phyloP scores from a whole-genome alignment of 768 basidiomycete genomes.

The Mycena belliarum region DNA sequence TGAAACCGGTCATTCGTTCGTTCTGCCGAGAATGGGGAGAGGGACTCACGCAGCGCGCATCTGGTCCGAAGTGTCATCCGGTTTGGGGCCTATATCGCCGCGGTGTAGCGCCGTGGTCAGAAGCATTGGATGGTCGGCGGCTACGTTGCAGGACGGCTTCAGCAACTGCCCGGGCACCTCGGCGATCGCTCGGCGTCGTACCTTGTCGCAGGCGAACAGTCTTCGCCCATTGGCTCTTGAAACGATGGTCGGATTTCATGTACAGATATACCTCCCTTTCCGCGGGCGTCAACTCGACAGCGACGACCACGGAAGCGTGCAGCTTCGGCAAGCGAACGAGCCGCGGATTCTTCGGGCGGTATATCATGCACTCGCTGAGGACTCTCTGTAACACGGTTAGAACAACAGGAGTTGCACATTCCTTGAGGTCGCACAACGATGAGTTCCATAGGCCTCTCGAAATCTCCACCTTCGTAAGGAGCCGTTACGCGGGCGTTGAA shows the following conservation, averaged over 20 bases:
- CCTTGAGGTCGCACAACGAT: neutral
- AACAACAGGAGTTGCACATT: neutral
- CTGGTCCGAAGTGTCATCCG: conserved; percentile 10
- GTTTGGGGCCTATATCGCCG: conserved; percentile 10
- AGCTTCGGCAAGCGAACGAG: neutral
- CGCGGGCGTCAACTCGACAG: neutral
- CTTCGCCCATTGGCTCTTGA: conserved; percentile 10
- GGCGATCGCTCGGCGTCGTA: neutral
- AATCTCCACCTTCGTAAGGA: neutral
- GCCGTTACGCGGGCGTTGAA: neutral
- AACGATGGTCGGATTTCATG: neutral
- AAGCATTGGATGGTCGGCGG: conserved; percentile 9
- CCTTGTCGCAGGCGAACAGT: conserved; percentile 9
- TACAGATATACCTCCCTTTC: conserved; percentile 4
- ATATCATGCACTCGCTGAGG: conserved; percentile 6
- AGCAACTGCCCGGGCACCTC: neutral
- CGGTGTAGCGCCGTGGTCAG: conserved; percentile 7
- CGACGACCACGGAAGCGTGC: neutral
- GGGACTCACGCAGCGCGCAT: conserved; percentile 5
- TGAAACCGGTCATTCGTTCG: neutral
- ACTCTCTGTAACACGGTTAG: neutral
- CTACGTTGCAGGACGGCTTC: neutral
- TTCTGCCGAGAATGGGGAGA: neutral
- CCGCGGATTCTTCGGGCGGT: neutral
- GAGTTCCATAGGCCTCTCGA: neutral